A percentile compares a stretch with the other conserved stretches of the same genome.
These are phyloP conservation scores for Alternaria sp. DNA, from an alignment of 2,329 filamentous ascomycete genomes.

Conservation along the genomic window DNA sequence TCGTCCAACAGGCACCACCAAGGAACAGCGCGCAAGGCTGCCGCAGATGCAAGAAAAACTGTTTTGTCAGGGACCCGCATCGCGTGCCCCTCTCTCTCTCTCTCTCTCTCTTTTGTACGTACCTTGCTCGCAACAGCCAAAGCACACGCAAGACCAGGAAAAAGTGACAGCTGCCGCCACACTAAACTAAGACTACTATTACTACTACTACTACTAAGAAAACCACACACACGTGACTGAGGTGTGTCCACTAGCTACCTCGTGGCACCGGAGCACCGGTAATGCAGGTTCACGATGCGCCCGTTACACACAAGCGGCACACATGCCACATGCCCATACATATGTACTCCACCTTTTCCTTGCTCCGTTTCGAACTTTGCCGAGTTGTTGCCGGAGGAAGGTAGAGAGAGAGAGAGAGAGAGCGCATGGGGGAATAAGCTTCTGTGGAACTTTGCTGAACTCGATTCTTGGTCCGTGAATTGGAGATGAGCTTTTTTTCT, in stretches of 20 bases:
- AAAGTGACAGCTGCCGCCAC: slow-evolving; percentile 1
- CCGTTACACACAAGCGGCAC: background rate
- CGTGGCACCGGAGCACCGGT: background rate
- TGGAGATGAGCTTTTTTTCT: too few species aligned
- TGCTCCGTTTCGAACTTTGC: background rate
- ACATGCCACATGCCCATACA: background rate
- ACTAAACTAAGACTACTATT: too few species aligned
- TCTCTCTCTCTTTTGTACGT: too few species aligned
- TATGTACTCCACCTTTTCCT: background rate
- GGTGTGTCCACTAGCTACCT: too few species aligned
- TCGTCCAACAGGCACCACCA: slow-evolving; percentile 4
- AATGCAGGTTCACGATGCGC: slow-evolving; percentile 1
- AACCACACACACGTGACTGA: background rate
- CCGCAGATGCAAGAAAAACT: slow-evolving; percentile 10
- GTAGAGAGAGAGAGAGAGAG: background rate
- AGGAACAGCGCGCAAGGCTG: slow-evolving; percentile 9
- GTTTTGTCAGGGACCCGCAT: slow-evolving; percentile 6
- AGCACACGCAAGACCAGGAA: slow-evolving; percentile 1
- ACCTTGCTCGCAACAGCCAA: slow-evolving; percentile 3
- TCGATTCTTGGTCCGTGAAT: slow-evolving; percentile 1
- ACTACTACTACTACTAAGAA: background rate
- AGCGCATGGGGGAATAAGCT: background rate
- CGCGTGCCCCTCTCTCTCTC: slow-evolving; percentile 2
- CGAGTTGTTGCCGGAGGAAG: slow-evolving; percentile 3
- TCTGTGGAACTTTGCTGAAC: background rate